A percentile compares a stretch with the other conserved stretches of the same genome.
Evolutionary conservation across 441 rosid genomes (phyloP).

Genomic region (Populus tomentosa): DNA sequence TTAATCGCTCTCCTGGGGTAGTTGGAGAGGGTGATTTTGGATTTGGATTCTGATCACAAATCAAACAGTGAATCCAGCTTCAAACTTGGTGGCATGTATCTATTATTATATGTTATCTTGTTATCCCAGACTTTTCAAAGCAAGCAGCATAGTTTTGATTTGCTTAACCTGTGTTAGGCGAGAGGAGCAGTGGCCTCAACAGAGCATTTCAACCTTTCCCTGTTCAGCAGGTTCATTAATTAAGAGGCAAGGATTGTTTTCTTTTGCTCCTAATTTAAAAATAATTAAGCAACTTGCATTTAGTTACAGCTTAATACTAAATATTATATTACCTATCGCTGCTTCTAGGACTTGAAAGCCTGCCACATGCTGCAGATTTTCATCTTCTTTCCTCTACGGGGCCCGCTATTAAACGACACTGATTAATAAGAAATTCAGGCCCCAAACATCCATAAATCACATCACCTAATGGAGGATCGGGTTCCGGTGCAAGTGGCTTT

Average conservation of each 20-base stretch:
- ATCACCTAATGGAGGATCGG: background rate
- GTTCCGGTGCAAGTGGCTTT: no score
- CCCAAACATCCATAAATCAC: background rate
- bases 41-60: background rate
- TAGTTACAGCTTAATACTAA: no score
- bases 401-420: background rate
- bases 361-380: background rate
- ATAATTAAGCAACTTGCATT: background rate
- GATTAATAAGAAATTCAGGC: background rate
- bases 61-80: background rate
- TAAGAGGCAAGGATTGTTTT: slow-evolving; percentile 26
- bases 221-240: slow-evolving; percentile 16
- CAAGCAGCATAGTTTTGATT: slow-evolving; percentile 12
- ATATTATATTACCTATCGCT: no score
- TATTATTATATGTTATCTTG: slow-evolving; percentile 12
- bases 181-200: slow-evolving; percentile 10
- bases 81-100: background rate
- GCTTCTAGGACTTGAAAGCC: background rate
- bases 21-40: slow-evolving; percentile 10
- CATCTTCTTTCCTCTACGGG: background rate
- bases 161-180: slow-evolving; percentile 20
- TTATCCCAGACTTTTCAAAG: slow-evolving; percentile 20
- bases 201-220: slow-evolving; percentile 21
- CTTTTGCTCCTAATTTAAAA: background rate
- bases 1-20: slow-evolving; percentile 6